Percentiles rank a stretch among this genome's conserved stretches.
Evolutionary conservation across 1,284 basidiomycete genomes (phyloP).

Genomic region (Trichosporon ovoides): DNA sequence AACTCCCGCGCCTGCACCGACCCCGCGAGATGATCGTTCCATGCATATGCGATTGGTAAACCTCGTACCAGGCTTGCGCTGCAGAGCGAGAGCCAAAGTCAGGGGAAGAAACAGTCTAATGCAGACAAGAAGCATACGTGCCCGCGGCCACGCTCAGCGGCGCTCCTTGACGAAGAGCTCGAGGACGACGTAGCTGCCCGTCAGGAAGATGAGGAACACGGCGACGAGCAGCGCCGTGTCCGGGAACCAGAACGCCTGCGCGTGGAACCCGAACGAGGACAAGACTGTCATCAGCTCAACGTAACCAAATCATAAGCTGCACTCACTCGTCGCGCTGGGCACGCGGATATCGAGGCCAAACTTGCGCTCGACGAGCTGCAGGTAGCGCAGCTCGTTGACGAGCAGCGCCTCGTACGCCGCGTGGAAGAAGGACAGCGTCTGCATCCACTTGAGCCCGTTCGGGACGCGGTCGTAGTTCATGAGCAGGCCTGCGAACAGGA

Average conservation of each 20-base stretch:
- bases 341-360: constrained; percentile 91
- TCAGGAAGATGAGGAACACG: constrained; percentile 72
- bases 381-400: constrained; percentile 88
- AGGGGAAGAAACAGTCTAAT: not conserved
- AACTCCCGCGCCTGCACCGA: not conserved
- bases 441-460: constrained; percentile 70
- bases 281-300: constrained; percentile 52
- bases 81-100: not conserved
- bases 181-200: constrained; percentile 69
- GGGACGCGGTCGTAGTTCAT: constrained; percentile 87
- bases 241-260: constrained; percentile 94
- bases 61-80: too few relatives aligned
- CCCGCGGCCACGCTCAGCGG: constrained; percentile 53
- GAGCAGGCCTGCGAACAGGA: constrained; percentile 89
- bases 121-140: not conserved
- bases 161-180: constrained; percentile 87
- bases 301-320: not conserved
- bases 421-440: constrained; percentile 93
- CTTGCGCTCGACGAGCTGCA: constrained; percentile 87
- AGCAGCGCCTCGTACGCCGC: constrained; percentile 95
- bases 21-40: too few relatives aligned
- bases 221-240: constrained; percentile 76
- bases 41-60: too few relatives aligned
- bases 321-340: constrained; percentile 72
- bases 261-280: constrained; percentile 79